These are phyloP conservation scores for Nannochloropsis salina DNA, from an alignment of 108 stramenopile species.

Conservation along the genomic window DNA sequence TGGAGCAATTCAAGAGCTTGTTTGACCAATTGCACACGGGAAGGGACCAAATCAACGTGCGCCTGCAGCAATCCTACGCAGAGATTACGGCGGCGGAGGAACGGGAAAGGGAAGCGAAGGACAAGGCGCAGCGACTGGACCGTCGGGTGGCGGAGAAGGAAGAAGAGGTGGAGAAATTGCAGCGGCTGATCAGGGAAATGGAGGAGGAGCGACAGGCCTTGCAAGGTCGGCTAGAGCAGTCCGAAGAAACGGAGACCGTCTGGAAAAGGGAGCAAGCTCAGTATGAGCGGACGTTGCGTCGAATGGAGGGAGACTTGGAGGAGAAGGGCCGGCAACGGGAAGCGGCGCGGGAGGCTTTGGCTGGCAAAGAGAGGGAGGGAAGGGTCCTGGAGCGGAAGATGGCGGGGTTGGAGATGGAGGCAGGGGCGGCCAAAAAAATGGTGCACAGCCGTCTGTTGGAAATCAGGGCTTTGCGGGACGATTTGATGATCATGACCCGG, in stretches of 20 bases:
- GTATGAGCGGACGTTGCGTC: neutral
- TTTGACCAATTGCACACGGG: slow-evolving; percentile 5
- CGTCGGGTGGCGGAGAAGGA: neutral
- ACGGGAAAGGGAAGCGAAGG: neutral
- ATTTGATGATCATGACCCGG: slow-evolving; percentile 1
- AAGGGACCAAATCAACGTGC: neutral
- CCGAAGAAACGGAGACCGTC: neutral
- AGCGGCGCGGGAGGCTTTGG: neutral
- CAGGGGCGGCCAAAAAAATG: neutral
- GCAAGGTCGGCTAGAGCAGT: neutral
- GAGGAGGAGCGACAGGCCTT: neutral
- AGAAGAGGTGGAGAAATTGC: neutral
- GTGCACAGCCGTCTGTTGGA: slow-evolving; percentile 19
- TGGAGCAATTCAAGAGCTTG: neutral
- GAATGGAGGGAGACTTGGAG: neutral
- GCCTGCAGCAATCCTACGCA: neutral
- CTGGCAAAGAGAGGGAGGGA: neutral
- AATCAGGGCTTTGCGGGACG: neutral
- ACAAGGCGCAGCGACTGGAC: neutral
- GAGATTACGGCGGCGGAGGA: neutral
- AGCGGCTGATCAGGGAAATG: neutral
- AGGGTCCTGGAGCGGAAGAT: neutral
- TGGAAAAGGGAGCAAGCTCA: neutral
- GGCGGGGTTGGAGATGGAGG: slow-evolving; percentile 1
- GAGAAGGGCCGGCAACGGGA: neutral